Base-by-base conservation (phyloP, 495 filamentous ascomycete genomes). In the Mytilinidion resinicola region DNA sequence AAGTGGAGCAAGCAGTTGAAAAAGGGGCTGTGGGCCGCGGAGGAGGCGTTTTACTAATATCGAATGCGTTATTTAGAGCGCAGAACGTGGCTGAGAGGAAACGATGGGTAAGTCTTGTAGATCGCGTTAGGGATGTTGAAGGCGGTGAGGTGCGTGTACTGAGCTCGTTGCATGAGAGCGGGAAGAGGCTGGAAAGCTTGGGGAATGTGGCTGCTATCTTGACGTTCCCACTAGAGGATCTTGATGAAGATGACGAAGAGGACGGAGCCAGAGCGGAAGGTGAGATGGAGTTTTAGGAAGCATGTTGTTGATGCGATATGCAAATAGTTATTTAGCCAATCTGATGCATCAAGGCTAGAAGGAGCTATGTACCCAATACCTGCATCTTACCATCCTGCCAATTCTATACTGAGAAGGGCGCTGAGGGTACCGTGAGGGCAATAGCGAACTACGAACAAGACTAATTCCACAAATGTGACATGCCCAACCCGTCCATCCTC, bases 161-260 rank as follows among this genome's bases (percentile, higher is more conserved):
- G 44, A 97, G 95, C 65, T 90, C 86, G 60, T 85, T 93, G 65
- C 92, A 97, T 71, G 93, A 96, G 76, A 96, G 93, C 74, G 93
- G 93, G 15, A 85, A 86, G 72, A 74, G 90, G 55, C 73, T 98
- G 43, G 92, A 96, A 56, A 84, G 81, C 3, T 67, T 98, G 57
- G 92, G 93, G 0, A 87, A 90, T 6, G 85, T 98, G 58, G 95
- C 91, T 20, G 89, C 91, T 11, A 86, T 97, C 34, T 75, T 95
- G 61, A 96, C 92, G 4, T 98, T 90, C 66, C 92, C 95, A 1
- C 72, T 98, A 21, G 75, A 79, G 41, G 86, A 88, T 60, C 71
- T 91, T 30, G 88, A 90, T 59, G 84, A 86, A 44, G 80, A 80
- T 15, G 80, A 81, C 3, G 83, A 87, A 3, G 83, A 82, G 38